These are phyloP conservation scores for Camellia lanceoleosa DNA, from an alignment of 148 eudicot species.

Conservation along the genomic window DNA sequence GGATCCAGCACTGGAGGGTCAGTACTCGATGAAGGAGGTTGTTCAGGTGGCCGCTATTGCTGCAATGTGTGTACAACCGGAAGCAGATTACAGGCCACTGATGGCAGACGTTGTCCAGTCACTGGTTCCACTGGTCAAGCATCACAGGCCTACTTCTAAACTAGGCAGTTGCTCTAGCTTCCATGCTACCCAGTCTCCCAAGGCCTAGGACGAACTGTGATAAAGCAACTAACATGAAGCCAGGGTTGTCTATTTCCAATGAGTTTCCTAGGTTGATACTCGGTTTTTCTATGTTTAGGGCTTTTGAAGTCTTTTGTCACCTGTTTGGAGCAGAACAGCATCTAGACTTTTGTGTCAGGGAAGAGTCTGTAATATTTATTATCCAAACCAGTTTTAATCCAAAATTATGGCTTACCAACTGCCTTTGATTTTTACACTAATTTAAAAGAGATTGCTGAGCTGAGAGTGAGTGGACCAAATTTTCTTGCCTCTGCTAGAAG, in stretches of 20 bases:
- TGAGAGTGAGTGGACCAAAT: no score
- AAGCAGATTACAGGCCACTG: slow-evolving; percentile 91
- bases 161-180: slow-evolving; percentile 40
- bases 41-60: slow-evolving; percentile 96
- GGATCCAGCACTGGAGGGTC: slow-evolving; percentile 88
- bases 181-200: slow-evolving; percentile 48
- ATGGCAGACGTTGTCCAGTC: slow-evolving; percentile 99
- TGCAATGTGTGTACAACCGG: slow-evolving; percentile 93
- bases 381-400: neutral
- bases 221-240: neutral
- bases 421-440: neutral
- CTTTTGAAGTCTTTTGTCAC: neutral
- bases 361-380: neutral
- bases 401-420: neutral
- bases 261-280: neutral
- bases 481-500: no score
- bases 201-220: slow-evolving; percentile 19
- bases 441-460: neutral
- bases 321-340: slow-evolving; percentile 1
- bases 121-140: slow-evolving; percentile 77
- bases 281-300: neutral
- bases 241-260: neutral
- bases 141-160: slow-evolving; percentile 28
- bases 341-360: slow-evolving; percentile 1
- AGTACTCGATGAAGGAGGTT: slow-evolving; percentile 76